phyloP scores from a whole-genome alignment of 2,329 filamentous ascomycete species.

The Exophiala sp. region DNA sequence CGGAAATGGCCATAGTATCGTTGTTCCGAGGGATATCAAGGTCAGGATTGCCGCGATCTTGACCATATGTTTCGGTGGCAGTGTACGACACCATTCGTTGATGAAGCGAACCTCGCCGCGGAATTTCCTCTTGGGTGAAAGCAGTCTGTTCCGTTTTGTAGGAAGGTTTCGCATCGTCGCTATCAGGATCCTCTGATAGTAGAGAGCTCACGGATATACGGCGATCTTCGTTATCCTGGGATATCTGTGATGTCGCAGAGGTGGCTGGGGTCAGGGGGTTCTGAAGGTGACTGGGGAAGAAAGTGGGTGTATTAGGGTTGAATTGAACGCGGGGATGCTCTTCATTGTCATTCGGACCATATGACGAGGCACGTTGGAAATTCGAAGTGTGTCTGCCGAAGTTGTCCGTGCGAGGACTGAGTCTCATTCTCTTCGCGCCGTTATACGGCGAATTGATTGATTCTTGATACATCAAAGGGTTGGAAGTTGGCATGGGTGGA shows the following conservation, averaged over 20 bases:
- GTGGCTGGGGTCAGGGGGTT: conserved; percentile 43
- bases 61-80: conserved; percentile 54
- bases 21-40: conserved; percentile 68
- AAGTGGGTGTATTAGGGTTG: conserved; percentile 24
- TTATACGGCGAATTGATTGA: conserved; percentile 25
- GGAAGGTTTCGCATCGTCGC: conserved; percentile 14
- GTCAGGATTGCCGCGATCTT: conserved; percentile 68
- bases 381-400: conserved; percentile 14
- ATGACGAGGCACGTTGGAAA: conserved; percentile 20
- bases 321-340: conserved; percentile 24
- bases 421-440: conserved; percentile 25
- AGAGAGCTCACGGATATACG: conserved; percentile 65
- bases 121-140: conserved; percentile 14
- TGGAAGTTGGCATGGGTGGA: conserved; percentile 28
- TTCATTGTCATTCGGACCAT: conserved; percentile 24
- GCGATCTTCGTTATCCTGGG: conserved; percentile 42
- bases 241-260: conserved; percentile 32
- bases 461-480: conserved; percentile 23
- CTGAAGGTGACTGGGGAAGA: conserved; percentile 29
- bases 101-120: conserved; percentile 26
- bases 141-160: conserved; percentile 11
- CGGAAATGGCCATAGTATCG: conserved; percentile 63
- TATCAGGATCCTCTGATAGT: conserved; percentile 51
- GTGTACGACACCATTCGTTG: conserved; percentile 29
- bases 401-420: conserved; percentile 27